phyloP scores from a whole-genome alignment of 2,329 filamentous ascomycete genomes.

The Fusarium austroafricanum region DNA sequence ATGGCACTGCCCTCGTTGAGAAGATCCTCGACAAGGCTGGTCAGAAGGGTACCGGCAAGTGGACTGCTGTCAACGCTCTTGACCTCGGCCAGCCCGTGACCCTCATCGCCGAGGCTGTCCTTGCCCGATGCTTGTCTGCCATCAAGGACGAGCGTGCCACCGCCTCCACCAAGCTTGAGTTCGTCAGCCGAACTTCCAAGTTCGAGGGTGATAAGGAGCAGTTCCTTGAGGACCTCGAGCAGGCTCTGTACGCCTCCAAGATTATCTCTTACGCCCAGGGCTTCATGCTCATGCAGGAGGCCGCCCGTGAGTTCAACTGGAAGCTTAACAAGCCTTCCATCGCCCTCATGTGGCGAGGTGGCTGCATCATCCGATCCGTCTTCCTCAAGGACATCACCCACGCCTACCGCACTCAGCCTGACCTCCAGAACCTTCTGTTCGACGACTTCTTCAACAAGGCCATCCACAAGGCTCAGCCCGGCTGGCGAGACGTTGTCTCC shows the following conservation, averaged over 20 bases:
- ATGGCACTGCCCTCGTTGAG: conserved; percentile 90
- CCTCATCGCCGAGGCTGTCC: conserved; percentile 96
- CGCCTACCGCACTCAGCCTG: conserved; percentile 92
- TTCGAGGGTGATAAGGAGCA: conserved; percentile 92
- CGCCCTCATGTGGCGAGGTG: conserved; percentile 99
- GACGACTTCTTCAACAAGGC: conserved; percentile 99
- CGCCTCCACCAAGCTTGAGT: conserved; percentile 81
- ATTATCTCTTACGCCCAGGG: conserved; percentile 99
- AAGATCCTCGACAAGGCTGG: conserved; percentile 99
- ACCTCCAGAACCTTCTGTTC: conserved; percentile 98
- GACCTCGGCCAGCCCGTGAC: conserved; percentile 99
- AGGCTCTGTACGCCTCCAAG: conserved; percentile 99
- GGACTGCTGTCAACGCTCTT: conserved; percentile 98
- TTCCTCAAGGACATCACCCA: conserved; percentile 99
- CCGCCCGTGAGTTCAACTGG: conserved; percentile 95
- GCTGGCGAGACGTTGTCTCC: conserved; percentile 91
- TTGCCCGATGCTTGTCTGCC: conserved; percentile 91
- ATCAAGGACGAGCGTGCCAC: conserved; percentile 93
- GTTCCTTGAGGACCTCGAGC: conserved; percentile 97
- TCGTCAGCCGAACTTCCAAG: conserved; percentile 76
- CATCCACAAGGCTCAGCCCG: conserved; percentile 93
- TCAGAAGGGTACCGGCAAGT: conserved; percentile 99
- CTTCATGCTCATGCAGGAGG: conserved; percentile 99
- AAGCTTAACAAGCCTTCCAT: conserved; percentile 99
- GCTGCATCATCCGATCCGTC: conserved; percentile 99